Conservation (phyloP, 2,329 filamentous ascomycete species). For the Emydomyces testavorans region DNA sequence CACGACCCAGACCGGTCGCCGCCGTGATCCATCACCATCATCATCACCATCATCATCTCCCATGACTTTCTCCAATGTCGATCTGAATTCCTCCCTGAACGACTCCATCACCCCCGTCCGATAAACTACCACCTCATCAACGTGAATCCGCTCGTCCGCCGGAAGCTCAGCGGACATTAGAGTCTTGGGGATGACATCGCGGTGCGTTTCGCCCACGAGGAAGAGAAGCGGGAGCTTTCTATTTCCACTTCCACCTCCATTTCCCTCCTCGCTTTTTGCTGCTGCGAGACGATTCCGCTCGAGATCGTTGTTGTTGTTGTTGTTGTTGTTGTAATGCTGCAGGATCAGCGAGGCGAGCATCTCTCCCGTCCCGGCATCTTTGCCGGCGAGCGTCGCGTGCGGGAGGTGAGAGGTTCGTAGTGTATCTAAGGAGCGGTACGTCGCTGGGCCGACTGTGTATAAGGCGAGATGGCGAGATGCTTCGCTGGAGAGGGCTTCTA, state of each 20-base stretch:
- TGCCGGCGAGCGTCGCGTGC: conserved; percentile 56
- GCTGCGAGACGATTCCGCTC: conserved; percentile 14
- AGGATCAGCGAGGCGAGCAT: conserved; percentile 67
- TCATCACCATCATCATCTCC: conserved; percentile 31
- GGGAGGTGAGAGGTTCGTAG: conserved; percentile 36
- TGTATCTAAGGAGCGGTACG: conserved; percentile 53
- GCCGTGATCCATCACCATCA: conserved; percentile 12
- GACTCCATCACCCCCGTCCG: conserved; percentile 70
- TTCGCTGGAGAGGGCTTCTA: conserved; percentile 6
- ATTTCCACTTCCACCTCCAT: conserved; percentile 36
- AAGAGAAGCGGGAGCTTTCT: conserved; percentile 58
- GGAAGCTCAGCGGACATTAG: conserved; percentile 51
- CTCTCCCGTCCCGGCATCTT: conserved; percentile 75
- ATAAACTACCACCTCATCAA: conserved; percentile 77
- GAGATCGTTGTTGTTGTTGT: too few species aligned
- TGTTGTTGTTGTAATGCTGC: conserved; percentile 66
- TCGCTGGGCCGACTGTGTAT: conserved; percentile 42
- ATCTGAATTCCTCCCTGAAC: conserved; percentile 57
- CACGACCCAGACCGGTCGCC: conserved; percentile 29
- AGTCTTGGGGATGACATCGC: conserved; percentile 79
- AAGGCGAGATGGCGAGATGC: conserved; percentile 25
- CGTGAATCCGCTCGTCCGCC: conserved; percentile 44
- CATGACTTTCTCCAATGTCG: conserved; percentile 32
- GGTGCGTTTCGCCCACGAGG: conserved; percentile 75
- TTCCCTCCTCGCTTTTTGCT: conserved; percentile 3